Evolutionary conservation across 148 eudicot species (phyloP), one percentile per base, ranked within the genome.

Genomic region (Spergularia bocconei): DNA sequence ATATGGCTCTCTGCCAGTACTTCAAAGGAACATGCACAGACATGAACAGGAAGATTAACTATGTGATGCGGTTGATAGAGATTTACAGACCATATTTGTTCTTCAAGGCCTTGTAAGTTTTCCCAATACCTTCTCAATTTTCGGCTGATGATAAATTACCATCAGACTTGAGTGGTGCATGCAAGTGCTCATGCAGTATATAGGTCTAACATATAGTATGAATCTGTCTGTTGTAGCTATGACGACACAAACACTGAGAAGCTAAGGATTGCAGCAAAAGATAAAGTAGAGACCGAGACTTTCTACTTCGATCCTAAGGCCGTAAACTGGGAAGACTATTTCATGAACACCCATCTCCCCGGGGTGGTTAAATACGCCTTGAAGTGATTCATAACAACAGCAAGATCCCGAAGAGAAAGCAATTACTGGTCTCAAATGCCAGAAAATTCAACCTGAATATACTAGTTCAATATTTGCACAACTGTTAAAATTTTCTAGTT

Each of bases 51-150:
- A 88, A 87, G 83, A 84, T 91, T 70, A 87, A 74, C 20, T 76
- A 72, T 25, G 85, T 86, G 44, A 60, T 82, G 84, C 84, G 92
- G 47, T 57, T 91, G 70, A 75, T 82, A 0, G 92, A 91, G 39
- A 82, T 91, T 59, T 91, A 88, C 70, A 67, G 73, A 61, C 92
- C 96, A 0, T 91, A 91, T 80, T 52, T 87, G 85, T 91, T 91
- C 88, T 88, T 87, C 81, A 87, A 85, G 83, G 90, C 89, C 72
- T 68, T 85, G 95, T 90, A 88, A 82, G 91, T 77, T 62, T 11
- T 29, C 3, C 29, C 4, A 21, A 52, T 4, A 16, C 73, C 39
- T 39, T 12, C 8, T 13, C 0, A 13, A 15, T 71, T 39, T 5
- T 6, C 48, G 48, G 10, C 48, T 44, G 48, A 44, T 44, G 7